Conservation (phyloP, 768 basidiomycete genomes). For the Lenzites betulinus region DNA sequence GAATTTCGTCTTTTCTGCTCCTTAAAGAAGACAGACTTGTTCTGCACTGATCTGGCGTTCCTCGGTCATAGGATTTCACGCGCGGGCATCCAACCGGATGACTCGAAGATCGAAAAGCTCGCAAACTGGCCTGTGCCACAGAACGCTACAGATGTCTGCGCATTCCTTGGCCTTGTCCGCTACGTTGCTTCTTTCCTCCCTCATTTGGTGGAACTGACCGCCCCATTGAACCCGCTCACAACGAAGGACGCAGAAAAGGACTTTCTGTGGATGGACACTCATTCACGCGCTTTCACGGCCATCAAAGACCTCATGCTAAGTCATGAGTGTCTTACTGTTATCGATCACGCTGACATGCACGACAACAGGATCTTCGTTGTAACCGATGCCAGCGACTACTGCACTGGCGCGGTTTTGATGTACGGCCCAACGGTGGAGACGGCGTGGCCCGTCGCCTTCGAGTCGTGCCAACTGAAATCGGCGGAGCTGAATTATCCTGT, state of each 20-base stretch:
- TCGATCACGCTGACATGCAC: constrained; percentile 35
- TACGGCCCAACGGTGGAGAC: constrained; percentile 35
- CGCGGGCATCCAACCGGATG: constrained; percentile 33
- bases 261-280: constrained; percentile 32
- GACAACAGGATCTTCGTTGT: constrained; percentile 39
- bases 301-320: constrained; percentile 35
- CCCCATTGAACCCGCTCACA: constrained; percentile 25
- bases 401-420: constrained; percentile 35
- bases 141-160: constrained; percentile 18
- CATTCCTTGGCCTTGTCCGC: constrained; percentile 25
- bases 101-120: constrained; percentile 32
- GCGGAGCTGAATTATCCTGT: constrained; percentile 39
- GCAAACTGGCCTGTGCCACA: constrained; percentile 35
- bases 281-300: constrained; percentile 39
- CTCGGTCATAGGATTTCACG: constrained; percentile 37
- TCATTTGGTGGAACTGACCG: constrained; percentile 21
- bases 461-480: constrained; percentile 30
- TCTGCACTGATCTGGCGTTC: constrained; percentile 32
- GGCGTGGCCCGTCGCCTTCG: constrained; percentile 35
- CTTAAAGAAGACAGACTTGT: constrained; percentile 31
- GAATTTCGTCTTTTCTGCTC: constrained; percentile 30
- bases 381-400: constrained; percentile 33
- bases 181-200: constrained; percentile 27
- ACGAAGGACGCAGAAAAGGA: constrained; percentile 27
- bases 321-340: constrained; percentile 31